Base-by-base conservation (phyloP, 2,329 filamentous ascomycete species). In the Ceratocystis alfenasii region DNA sequence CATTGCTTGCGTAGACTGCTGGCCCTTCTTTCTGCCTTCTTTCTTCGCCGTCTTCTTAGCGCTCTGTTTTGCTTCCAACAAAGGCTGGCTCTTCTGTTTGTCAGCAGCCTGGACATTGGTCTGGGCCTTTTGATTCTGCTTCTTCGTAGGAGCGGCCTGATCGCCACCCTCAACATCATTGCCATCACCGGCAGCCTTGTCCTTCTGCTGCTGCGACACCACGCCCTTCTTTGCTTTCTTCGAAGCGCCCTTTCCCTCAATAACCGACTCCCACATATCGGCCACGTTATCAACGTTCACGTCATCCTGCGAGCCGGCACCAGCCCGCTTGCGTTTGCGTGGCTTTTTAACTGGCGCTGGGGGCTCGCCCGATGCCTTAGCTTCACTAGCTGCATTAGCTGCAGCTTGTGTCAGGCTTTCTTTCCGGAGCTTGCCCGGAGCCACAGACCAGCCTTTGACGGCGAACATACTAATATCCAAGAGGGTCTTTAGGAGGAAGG, bases 401-500 rank as follows among this genome's bases (percentile, higher is more conserved):
- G 67, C 62, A 30, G 57, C 63, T 8, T 67, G 66, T 17, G 64
- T 66, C 10, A 70, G 68, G 68, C 78, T 81, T 76, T 96, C 90
- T 36, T 84, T 76, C 75, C 90, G 90, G 69, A 95, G 83, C 64
- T 78, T 78, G 70, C 85, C 83, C 68, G 87, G 82, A 66, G 89
- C 84, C 45, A 96, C 81, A 48, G 90, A 90, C 92, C 93, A 96
- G 70, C 94, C 94, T 72, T 89, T 89, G 36, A 97, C 92, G 8
- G 91, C 87, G 75, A 97, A 97, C 93, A 97, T 93, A 4, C 33
- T 36, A 4, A 36, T 36, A 12, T 12, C 33, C 33, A 12, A 10
- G 33, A 36, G 33, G 66, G 60, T 70, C 7, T 50, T 50, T 7
- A 15, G 46, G 46, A 50, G 46, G 15, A 22, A n/a, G 15, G 33